Base-by-base conservation (phyloP, 2,329 filamentous ascomycete species). In the Cercospora zeina region DNA sequence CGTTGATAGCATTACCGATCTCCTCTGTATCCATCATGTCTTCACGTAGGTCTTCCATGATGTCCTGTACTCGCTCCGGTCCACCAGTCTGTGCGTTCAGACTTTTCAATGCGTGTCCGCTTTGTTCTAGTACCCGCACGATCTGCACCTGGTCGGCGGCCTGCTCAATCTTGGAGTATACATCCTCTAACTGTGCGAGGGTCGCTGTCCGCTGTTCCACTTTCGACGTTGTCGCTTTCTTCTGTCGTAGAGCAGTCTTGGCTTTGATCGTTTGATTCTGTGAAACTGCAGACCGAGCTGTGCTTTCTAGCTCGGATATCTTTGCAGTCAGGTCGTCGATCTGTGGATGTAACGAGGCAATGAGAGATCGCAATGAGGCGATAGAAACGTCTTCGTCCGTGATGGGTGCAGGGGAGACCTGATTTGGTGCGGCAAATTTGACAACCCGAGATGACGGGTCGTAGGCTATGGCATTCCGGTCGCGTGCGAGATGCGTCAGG, bases 11-110 rank as follows among this genome's bases (percentile, higher is more conserved):
- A 59, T 83, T 85, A 30, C 87, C 86, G 21, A 97, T 85, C 77
- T 97, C 93, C 72, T 97, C 92, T 24, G 89, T 87, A 69, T 89
- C 86, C 65, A 80, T 83, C 85, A 93, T 93, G 77, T 95, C 88
- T 66, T 91, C 88, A 61, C 88, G 82, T 72, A 96, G 76, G 53
- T 83, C 82, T 62, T 90, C 88, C 65, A 96, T 85, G 2, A 95
- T 85, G 67, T 86, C 85, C 67, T 93, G 90, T 0, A 96, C 90
- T 55, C 81, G 83, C 68, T 91, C 89, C 0, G 85, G 83, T 1
- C 91, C 90, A 50, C 95, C 95, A 21, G 92, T 84, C 72, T 91
- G 85, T 51, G 84, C 82, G 72, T 96, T 92, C 31, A 99, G 81
- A 27, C 80, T 81, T 67, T 84, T 83, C 34, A 99, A 82, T 1